Base-by-base conservation (phyloP, 2,329 filamentous ascomycete genomes). In the Aspergillus aculeatus region DNA sequence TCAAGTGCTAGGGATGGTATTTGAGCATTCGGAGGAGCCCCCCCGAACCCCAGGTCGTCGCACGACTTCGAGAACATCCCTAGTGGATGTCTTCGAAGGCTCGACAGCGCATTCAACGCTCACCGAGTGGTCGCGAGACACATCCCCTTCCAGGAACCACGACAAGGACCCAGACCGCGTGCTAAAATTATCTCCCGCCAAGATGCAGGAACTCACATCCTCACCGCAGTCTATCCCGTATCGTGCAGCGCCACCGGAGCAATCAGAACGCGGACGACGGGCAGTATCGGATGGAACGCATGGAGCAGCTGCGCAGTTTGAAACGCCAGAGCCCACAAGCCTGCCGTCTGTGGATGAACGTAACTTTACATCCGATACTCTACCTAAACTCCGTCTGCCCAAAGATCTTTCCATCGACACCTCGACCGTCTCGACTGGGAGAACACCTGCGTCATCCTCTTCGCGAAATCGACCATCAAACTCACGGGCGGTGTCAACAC, bases 161-260 rank as follows among this genome's bases (percentile, higher is more conserved):
- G 71, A 73, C 23, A 69, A 71, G 52, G 69, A 66, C 21, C 58
- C 52, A 44, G 63, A 68, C 7, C 61, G 51, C 14, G 62, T 81
- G 3, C 70, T 83, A 59, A 86, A 83, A 65, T 72, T 86, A 31
- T 85, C 83, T 3, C 79, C 81, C 2, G 78, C 78, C 47, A 79
- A 84, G 69, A 81, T 86, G 2, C 78, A 83, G 47, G 82, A 84
- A 49, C 77, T 86, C 47, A 83, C 82, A 5, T 72, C 78, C 16
- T 83, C 83, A 12, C 81, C 83, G 9, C 77, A 82, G 16, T 84
- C 82, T 47, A 76, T 85, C n/a, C 81, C 83, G 3, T 68, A 83
- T 41, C 79, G 80, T 29, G 69, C 78, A 14, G 75, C 77, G 9
- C 64, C 62, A 14, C 51, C 63, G 24, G 68, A 71, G 14, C 38